Percentiles rank a stretch among this genome's conserved stretches.
phyloP scores from a whole-genome alignment of 306 rosid genomes.

The Lotus japonicus region DNA sequence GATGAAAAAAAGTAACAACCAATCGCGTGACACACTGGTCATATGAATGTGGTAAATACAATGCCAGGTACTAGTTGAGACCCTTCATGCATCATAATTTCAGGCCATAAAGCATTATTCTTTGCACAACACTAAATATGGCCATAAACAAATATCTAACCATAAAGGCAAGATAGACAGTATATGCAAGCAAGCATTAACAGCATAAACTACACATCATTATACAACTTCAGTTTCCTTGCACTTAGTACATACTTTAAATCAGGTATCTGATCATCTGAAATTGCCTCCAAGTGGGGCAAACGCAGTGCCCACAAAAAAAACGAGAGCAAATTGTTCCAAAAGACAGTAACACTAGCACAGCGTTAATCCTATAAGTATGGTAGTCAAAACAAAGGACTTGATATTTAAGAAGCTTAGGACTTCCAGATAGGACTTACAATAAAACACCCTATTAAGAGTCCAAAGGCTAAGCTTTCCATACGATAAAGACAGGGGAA shows the following conservation, averaged over 20 bases:
- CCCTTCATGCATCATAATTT: too few species aligned
- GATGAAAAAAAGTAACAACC: too few species aligned
- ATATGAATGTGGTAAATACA: too few species aligned
- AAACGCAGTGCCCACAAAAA: background rate
- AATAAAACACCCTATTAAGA: background rate
- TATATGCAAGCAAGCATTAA: background rate
- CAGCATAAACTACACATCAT: background rate
- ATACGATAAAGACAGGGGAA: background rate
- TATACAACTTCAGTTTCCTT: background rate
- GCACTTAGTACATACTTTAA: background rate
- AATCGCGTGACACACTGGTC: too few species aligned
- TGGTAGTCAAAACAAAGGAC: background rate
- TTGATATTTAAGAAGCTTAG: background rate
- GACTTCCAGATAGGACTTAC: background rate
- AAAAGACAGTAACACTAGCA: background rate
- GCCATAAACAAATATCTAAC: background rate
- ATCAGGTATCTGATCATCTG: background rate
- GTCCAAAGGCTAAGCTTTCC: background rate
- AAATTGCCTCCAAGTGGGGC: background rate
- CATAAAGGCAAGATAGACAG: background rate
- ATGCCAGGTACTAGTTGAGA: too few species aligned
- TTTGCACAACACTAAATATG: background rate
- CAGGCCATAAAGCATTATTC: too few species aligned
- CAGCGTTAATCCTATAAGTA: background rate
- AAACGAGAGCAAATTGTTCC: background rate